These are phyloP conservation scores for Helotiales sp. DNA, from an alignment of 2,329 filamentous ascomycete genomes.

Conservation along the genomic window DNA sequence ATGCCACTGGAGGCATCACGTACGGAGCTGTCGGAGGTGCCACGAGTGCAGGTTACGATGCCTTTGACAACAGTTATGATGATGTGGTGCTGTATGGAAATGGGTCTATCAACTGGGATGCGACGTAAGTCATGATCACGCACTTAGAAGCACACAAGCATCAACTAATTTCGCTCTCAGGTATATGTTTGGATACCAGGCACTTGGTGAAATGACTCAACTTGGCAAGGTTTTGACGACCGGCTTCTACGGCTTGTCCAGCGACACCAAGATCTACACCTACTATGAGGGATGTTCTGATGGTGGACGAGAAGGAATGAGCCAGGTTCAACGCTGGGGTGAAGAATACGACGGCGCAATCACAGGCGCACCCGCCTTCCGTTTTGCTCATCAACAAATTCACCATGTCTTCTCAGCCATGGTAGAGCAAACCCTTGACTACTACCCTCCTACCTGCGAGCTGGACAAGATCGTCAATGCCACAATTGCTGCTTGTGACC, in stretches of 20 bases:
- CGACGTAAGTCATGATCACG: too few species aligned
- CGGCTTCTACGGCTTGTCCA: conserved; percentile 39
- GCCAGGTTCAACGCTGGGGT: conserved; percentile 41
- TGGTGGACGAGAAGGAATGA: conserved; percentile 50
- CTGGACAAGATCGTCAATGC: conserved; percentile 53
- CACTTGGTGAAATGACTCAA: conserved; percentile 50
- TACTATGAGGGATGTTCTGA: conserved; percentile 45
- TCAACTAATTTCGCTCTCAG: too few species aligned
- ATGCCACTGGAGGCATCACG: conserved; percentile 41
- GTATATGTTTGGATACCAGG: conserved; percentile 53
- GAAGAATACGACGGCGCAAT: conserved; percentile 46
- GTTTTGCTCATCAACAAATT: conserved; percentile 46
- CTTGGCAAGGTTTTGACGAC: conserved; percentile 46
- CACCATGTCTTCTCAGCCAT: conserved; percentile 40
- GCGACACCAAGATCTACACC: conserved; percentile 11
- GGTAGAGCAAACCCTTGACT: conserved; percentile 42
- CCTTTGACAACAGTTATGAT: conserved; percentile 40
- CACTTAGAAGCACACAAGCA: too few species aligned
- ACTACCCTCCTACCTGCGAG: conserved; percentile 46
- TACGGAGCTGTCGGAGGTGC: conserved; percentile 44
- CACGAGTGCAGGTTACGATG: conserved; percentile 46
- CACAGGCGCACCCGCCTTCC: conserved; percentile 48
- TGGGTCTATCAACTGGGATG: conserved; percentile 51
- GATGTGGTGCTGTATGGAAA: conserved; percentile 46
- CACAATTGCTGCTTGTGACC: conserved; percentile 55